Percentiles rank a stretch among this genome's conserved stretches.
These are phyloP conservation scores for Elasticomyces elasticus DNA, from an alignment of 495 filamentous ascomycete species.

Conservation along the genomic window DNA sequence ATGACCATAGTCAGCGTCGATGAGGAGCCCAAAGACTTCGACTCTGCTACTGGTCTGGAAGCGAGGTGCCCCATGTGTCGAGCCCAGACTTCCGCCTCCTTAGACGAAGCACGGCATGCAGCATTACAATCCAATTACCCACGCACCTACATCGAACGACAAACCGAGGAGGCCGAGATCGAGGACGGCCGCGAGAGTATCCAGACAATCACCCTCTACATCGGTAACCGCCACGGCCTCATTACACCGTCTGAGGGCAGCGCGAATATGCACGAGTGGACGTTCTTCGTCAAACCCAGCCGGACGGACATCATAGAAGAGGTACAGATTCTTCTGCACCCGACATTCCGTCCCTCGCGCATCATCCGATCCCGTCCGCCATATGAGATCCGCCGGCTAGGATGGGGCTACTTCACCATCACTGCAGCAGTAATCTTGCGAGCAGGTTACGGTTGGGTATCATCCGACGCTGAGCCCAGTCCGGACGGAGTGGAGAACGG, in stretches of 20 bases:
- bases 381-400: conserved; percentile 20
- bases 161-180: conserved; percentile 15
- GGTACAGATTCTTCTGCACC: conserved; percentile 23
- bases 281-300: conserved; percentile 23
- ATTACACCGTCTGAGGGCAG: not conserved
- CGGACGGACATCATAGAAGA: conserved; percentile 23
- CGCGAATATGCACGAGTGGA: conserved; percentile 24
- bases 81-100: conserved; percentile 15
- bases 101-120: conserved; percentile 1
- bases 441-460: conserved; percentile 21
- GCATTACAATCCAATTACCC: conserved; percentile 17
- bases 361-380: conserved; percentile 19
- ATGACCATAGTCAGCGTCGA: conserved; percentile 20
- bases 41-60: conserved; percentile 11
- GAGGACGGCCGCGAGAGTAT: conserved; percentile 1
- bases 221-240: conserved; percentile 23
- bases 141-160: conserved; percentile 14
- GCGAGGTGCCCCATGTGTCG: conserved; percentile 28
- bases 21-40: conserved; percentile 18
- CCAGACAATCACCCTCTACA: conserved; percentile 22
- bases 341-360: conserved; percentile 20
- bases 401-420: conserved; percentile 27
- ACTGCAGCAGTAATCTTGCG: conserved; percentile 15
- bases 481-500: conserved; percentile 6
- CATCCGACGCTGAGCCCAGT: conserved; percentile 7